Evolutionary conservation across 345 rosid genomes (phyloP).

Genomic region (Acer campestre): DNA sequence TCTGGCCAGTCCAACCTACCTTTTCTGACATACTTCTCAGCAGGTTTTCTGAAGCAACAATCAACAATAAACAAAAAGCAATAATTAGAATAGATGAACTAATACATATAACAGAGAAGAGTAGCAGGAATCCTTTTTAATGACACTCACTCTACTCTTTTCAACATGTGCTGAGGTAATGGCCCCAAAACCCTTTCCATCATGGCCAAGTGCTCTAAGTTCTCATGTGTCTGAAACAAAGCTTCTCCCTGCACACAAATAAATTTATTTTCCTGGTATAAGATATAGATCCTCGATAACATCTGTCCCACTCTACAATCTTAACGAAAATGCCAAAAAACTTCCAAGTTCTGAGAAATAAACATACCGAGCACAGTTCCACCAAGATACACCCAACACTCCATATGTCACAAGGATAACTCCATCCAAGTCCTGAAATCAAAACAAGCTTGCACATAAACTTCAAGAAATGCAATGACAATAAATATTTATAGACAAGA

Average conservation of each 20-base stretch:
- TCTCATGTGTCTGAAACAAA: slow-evolving; percentile 75
- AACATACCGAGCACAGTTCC: slow-evolving; percentile 66
- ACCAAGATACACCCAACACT: slow-evolving; percentile 75
- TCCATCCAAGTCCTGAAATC: slow-evolving; percentile 70
- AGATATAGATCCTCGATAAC: not conserved
- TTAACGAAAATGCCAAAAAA: not conserved
- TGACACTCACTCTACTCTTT: slow-evolving; percentile 54
- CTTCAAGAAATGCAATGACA: slow-evolving; percentile 10
- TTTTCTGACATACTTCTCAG: slow-evolving; percentile 60
- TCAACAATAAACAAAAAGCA: not conserved
- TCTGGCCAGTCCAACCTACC: slow-evolving; percentile 74
- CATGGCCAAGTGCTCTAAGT: slow-evolving; percentile 75
- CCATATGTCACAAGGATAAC: slow-evolving; percentile 71
- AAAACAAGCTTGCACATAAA: slow-evolving; percentile 13
- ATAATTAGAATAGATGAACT: slow-evolving; percentile 7
- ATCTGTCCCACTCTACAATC: not conserved
- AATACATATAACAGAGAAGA: not conserved
- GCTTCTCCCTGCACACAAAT: slow-evolving; percentile 60
- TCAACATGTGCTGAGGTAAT: slow-evolving; percentile 62
- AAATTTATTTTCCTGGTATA: not conserved
- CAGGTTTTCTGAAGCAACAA: slow-evolving; percentile 50
- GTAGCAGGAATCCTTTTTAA: not conserved
- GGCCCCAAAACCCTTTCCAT: slow-evolving; percentile 76
- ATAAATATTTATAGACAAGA: not conserved
- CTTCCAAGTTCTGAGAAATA: slow-evolving; percentile 2